Conservation (phyloP, 2,329 filamentous ascomycete species). For the Xylaria sp. region DNA sequence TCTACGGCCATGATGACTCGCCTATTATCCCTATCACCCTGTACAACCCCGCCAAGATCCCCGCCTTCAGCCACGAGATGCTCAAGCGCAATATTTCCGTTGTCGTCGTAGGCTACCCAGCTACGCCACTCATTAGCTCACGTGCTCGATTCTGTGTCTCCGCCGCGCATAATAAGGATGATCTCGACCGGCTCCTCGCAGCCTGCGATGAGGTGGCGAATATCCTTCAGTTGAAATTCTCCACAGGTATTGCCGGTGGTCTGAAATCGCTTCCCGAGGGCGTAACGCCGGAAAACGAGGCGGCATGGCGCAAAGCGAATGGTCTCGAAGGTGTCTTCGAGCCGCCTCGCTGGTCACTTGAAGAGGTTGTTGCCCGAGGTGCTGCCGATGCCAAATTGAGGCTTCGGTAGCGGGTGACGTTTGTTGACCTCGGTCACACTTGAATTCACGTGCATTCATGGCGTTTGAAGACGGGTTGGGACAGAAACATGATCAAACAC, state of each 20-base stretch:
- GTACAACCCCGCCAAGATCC: slow-evolving; percentile 99
- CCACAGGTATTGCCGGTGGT: slow-evolving; percentile 93
- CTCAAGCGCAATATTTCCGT: slow-evolving; percentile 96
- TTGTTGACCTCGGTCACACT: slow-evolving; percentile 30
- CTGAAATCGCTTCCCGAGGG: slow-evolving; percentile 79
- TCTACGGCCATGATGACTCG: slow-evolving; percentile 97
- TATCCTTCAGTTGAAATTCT: slow-evolving; percentile 93
- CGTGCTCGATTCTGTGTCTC: slow-evolving; percentile 96
- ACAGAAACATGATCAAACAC: slow-evolving; percentile 42
- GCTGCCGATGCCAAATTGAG: slow-evolving; percentile 79
- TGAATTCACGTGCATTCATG: slow-evolving; percentile 42
- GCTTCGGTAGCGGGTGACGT: slow-evolving; percentile 63
- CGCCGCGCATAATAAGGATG: slow-evolving; percentile 96
- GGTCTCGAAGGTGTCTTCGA: slow-evolving; percentile 66
- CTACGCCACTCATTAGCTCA: slow-evolving; percentile 93
- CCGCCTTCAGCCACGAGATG: slow-evolving; percentile 98
- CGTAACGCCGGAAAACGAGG: slow-evolving; percentile 76
- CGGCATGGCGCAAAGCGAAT: slow-evolving; percentile 51
- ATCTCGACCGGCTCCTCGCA: slow-evolving; percentile 86
- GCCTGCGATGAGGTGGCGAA: slow-evolving; percentile 95
- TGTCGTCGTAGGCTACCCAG: slow-evolving; percentile 96
- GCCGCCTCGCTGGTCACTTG: slow-evolving; percentile 84
- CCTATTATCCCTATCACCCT: slow-evolving; percentile 94
- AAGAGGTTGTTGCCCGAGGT: slow-evolving; percentile 80
- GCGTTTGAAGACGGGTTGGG: slow-evolving; percentile 44